Evolutionary conservation across 306 rosid species (phyloP).

Genomic region (Sicyos baderoa): DNA sequence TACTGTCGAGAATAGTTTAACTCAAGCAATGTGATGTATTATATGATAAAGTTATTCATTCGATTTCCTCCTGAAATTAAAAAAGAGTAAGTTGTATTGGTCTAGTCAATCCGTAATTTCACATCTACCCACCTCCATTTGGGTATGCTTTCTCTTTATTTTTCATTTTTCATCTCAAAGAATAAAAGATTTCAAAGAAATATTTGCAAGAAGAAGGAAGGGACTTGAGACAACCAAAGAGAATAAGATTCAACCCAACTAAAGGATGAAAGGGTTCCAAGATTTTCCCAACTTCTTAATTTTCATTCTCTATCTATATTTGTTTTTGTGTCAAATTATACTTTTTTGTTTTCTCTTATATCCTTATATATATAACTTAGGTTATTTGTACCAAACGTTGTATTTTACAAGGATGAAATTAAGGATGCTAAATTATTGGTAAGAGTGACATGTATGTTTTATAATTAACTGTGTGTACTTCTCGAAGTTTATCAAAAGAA

Average conservation of each 20-base stretch:
- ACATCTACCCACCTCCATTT: neutral
- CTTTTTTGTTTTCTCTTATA: neutral
- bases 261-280: neutral
- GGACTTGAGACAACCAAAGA: conserved; percentile 3
- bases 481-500: no score
- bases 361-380: neutral
- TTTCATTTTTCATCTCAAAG: neutral
- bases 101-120: neutral
- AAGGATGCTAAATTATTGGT: neutral
- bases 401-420: neutral
- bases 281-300: neutral
- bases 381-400: neutral
- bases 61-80: neutral
- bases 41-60: neutral
- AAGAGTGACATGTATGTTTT: neutral
- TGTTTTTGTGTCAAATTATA: no score
- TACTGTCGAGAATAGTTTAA: no score
- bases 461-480: no score
- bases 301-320: neutral
- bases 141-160: neutral
- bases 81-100: no score
- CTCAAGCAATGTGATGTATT: no score
- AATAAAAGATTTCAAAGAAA: neutral
- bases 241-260: neutral
- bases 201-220: neutral